Evolutionary conservation across 768 basidiomycete species (phyloP), one percentile per base, ranked within the genome.

Genomic region (Boletus eberwhitei): DNA sequence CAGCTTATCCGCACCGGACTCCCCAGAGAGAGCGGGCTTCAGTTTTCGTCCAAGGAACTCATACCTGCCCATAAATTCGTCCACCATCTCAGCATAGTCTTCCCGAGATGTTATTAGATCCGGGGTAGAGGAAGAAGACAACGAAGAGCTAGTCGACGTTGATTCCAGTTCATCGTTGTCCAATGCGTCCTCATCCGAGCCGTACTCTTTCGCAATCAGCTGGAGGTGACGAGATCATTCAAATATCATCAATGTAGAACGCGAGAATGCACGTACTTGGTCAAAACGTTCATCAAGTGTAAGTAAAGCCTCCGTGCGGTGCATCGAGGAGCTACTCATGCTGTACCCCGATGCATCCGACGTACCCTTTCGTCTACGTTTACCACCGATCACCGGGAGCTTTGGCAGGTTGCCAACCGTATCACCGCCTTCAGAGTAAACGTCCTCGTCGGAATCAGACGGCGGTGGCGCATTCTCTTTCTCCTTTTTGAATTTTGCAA

Each of bases 321-420:
- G 90, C 90, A 98, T 93, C 14, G 93, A 93, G 4, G 93, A 93
- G 63, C 92, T 94, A 69, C 90, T 96, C 94, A 99, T 98, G 67
- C 89, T 92, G 77, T 96, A 96, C 13, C 92, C 94, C 21, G 91
- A 93, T 9, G 91, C 93, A 58, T 93, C 88, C 48, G 90, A 93
- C 0, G 84, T 77, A 4, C 85, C 86, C 61, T 85, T 85, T 59
- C 84, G 77, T 65, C 88, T 76, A 65, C 85, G 81, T 73, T 84
- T 84, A 6, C 88, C 87, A 16, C 93, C 88, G 46, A 86, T 77
- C 52, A 96, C 88, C n/a, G 86, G 83, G 60, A 93, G 79, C 47
- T 76, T 77, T 12, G 87, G 88, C 9, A 98, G 71, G 3, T 80
- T 82, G 0, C 86, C 85, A 29, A 99, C 70, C 0, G 92, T 97